phyloP scores from a whole-genome alignment of 345 rosid species.

The Sisymbrium irio region DNA sequence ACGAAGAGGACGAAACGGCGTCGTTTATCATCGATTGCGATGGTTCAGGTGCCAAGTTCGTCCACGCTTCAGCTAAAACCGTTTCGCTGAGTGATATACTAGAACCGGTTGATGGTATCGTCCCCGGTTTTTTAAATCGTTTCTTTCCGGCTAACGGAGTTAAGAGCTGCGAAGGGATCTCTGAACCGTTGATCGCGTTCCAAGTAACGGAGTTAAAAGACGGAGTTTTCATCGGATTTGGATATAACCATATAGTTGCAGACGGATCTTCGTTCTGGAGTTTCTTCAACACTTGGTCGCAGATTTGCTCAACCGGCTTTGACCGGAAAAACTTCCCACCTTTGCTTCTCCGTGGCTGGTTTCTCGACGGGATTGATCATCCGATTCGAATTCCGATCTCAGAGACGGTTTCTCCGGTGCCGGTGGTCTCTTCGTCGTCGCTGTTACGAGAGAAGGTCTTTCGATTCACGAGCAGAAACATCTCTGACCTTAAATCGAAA shows the following conservation, averaged over 20 bases:
- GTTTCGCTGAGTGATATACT: neutral
- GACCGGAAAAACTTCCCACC: neutral
- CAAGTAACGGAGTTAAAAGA: constrained; percentile 33
- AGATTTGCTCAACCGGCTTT: constrained; percentile 21
- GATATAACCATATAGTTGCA: constrained; percentile 13
- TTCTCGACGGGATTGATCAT: neutral
- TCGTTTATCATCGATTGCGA: neutral
- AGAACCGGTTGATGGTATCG: neutral
- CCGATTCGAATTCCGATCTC: neutral
- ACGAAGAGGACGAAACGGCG: neutral
- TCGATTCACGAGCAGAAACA: neutral
- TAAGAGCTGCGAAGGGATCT: constrained; percentile 17
- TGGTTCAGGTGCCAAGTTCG: neutral
- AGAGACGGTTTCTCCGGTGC: neutral
- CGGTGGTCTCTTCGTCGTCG: neutral
- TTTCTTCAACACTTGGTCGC: constrained; percentile 35
- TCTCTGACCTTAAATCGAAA: neutral
- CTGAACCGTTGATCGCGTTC: constrained; percentile 18
- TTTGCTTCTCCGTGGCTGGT: neutral
- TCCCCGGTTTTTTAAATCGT: neutral
- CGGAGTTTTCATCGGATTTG: constrained; percentile 32
- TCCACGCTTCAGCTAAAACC: neutral
- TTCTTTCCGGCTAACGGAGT: constrained; percentile 31
- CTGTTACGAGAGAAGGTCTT: neutral
- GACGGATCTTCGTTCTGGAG: constrained; percentile 34